phyloP scores from a whole-genome alignment of 306 rosid species.

The Lathyrus tuberosus region DNA sequence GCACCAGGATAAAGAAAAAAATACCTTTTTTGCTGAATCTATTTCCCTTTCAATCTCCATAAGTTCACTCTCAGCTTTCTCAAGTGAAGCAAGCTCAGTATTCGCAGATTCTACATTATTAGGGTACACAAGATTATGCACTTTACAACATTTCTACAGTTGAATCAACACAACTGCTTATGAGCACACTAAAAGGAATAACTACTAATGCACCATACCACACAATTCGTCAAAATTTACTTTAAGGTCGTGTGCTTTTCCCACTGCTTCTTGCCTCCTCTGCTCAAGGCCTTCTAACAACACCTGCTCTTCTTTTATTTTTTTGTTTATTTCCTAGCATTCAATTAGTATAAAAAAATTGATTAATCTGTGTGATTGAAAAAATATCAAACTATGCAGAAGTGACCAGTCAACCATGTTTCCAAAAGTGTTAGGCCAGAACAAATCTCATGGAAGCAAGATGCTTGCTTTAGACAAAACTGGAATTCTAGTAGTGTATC shows the following conservation, averaged over 20 bases:
- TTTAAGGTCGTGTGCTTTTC: slow-evolving; percentile 58
- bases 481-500: slow-evolving; percentile 5
- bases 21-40: slow-evolving; percentile 59
- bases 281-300: slow-evolving; percentile 47
- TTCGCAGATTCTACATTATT: slow-evolving; percentile 62
- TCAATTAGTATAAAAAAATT: slow-evolving; percentile 36
- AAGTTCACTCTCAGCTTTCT: slow-evolving; percentile 67
- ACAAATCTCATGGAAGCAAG: slow-evolving; percentile 21
- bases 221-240: slow-evolving; percentile 63
- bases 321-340: slow-evolving; percentile 58
- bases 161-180: slow-evolving; percentile 17
- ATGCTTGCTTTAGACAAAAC: slow-evolving; percentile 24
- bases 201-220: slow-evolving; percentile 53
- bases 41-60: slow-evolving; percentile 59
- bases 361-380: not conserved
- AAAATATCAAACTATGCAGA: slow-evolving; percentile 3
- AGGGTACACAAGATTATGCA: slow-evolving; percentile 34
- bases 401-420: slow-evolving; percentile 8
- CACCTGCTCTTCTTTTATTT: slow-evolving; percentile 46
- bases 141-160: slow-evolving; percentile 33
- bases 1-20: slow-evolving; percentile 15
- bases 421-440: slow-evolving; percentile 15
- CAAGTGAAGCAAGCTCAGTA: slow-evolving; percentile 67
- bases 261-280: slow-evolving; percentile 58
- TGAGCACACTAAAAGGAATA: slow-evolving; percentile 26